Base-by-base conservation (phyloP, 2,329 filamentous ascomycete species). In the Aspergillus latus region DNA sequence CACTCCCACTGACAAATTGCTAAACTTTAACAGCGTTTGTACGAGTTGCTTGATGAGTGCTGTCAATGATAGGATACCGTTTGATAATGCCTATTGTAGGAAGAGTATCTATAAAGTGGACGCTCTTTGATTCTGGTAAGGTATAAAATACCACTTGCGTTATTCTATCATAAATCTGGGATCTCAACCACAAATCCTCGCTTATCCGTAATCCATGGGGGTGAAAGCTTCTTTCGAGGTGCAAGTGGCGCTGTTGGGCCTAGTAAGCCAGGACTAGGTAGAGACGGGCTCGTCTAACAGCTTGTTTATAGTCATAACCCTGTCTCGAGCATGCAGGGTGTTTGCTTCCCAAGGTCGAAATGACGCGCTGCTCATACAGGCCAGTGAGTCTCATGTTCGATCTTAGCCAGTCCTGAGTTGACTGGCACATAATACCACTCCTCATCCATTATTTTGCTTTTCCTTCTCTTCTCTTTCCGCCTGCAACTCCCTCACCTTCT, bases 1-100 rank as follows among this genome's bases (percentile, higher is more conserved):
- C 32, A 28, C 11, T 11, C 8, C 6, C 21, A 34, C 45, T 37
- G 44, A 49, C 45, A 3, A 37, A 13, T 37, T 6, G 34, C 34
- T 37, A n/a, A 37, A 13, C 15, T 32, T 15, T 13, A 34, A 48
- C 21, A 60, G 58, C 58, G 26, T 60, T 49, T 50, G 49, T 58
- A 43, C 55, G 58, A 46, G 11, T 60, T 26, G 51, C 47, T 11
- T 60, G 45, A 49, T 21, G 4, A 40, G 28, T 44, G 30, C 29
- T 45, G 42, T 6, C 28, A 39, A 37, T 44, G 28, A 13, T 16
- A 30, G 26, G 32, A 46, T 46, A 50, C 29, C 5, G 16, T 15
- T 11, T 37, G n/a, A 51, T 37, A 36, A 45, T 45, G 30, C 43
- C 21, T 44, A 21, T 26, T n/a, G 5, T 47, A 34, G 29, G 45